These are phyloP conservation scores for Tetradesmus lagerheimii DNA, from an alignment of 139 green algal species.

Conservation along the genomic window DNA sequence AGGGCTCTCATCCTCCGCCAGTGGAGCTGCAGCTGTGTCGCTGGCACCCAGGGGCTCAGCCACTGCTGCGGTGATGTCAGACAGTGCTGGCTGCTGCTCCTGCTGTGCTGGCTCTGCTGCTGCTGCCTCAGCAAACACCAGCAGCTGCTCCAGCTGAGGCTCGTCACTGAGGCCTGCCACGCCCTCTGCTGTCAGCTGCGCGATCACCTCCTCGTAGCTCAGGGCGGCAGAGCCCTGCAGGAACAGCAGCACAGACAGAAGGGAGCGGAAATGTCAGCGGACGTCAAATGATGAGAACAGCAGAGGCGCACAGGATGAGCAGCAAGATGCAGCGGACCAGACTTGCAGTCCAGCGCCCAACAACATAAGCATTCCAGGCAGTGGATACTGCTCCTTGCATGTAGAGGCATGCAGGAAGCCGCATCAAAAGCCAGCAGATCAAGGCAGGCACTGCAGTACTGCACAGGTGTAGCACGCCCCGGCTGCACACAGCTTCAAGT, in stretches of 20 bases:
- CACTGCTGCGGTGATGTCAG: not conserved
- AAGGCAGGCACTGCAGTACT: no score
- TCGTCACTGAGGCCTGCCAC: constrained; percentile 22
- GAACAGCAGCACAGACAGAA: not conserved
- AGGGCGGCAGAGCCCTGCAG: not conserved
- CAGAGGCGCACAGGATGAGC: no score
- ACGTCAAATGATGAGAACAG: no score
- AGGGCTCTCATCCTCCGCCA: not conserved
- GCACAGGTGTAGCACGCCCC: no score
- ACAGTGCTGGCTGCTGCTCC: not conserved
- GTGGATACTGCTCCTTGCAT: no score
- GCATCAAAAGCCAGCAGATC: not conserved
- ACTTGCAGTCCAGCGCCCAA: no score
- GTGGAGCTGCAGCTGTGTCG: not conserved
- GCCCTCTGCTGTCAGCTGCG: constrained; percentile 3
- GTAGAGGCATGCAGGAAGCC: no score
- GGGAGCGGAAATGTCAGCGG: not conserved
- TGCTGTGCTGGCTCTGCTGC: not conserved
- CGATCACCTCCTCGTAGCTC: constrained; percentile 16
- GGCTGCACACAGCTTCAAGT: no score
- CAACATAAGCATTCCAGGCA: no score
- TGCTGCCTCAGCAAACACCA: not conserved
- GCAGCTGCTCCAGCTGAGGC: not conserved
- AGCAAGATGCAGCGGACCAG: no score
- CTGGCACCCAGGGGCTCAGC: not conserved